Base-by-base conservation (phyloP, 495 filamentous ascomycete species). In the Aspergillus coremiiformis region DNA sequence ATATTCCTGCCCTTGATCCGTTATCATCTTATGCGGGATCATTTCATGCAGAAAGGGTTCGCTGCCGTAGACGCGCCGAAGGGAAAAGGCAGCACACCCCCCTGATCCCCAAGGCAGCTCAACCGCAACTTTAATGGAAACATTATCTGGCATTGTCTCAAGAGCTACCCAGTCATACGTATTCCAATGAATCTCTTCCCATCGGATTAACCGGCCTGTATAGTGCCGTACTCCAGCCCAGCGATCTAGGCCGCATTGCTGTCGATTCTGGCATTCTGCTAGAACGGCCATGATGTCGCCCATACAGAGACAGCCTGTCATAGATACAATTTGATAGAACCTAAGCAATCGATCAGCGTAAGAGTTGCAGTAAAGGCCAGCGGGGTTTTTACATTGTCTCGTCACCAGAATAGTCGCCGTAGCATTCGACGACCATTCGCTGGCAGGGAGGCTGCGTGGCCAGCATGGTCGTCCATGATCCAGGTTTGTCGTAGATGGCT, bases 261-360 rank as follows among this genome's bases (percentile, higher is more conserved):
- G 26, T 47, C 45, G 45, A 47, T 47, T 47, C 24, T 47, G 45
- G 24, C 45, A 47, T 47, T 47, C 45, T 19, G 45, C 45, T 33
- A 47, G n/a, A 35, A 39, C 26, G n/a, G 49, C 39, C 49, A 52
- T 52, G 41, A 52, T 33, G 17, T 52, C 49, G 41, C 49, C 49
- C 41, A 45, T 45, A 19, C 45, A 33, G 15, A 52, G 37, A 45
- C 12, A 22, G n/a, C 39, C 49, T n/a, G 39, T 30, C 39, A 45
- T 33, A 39, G 49, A 44, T 19, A 44, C 39, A 24, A 43, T 52
- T 8, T 27, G 8, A 44, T 52, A 44, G 37, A 21, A 30, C 49
- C 49, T 52, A 19, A 27, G n/a, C 15, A 44, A 15, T 35, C 11
- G 43, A 51, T 51, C 24, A 51, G 49, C 15, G 20, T 19, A 22